A percentile compares a stretch with the other conserved stretches of the same genome.
These are phyloP conservation scores for Hortiboletus flavorubellus DNA, from an alignment of 768 basidiomycete species.

Conservation along the genomic window DNA sequence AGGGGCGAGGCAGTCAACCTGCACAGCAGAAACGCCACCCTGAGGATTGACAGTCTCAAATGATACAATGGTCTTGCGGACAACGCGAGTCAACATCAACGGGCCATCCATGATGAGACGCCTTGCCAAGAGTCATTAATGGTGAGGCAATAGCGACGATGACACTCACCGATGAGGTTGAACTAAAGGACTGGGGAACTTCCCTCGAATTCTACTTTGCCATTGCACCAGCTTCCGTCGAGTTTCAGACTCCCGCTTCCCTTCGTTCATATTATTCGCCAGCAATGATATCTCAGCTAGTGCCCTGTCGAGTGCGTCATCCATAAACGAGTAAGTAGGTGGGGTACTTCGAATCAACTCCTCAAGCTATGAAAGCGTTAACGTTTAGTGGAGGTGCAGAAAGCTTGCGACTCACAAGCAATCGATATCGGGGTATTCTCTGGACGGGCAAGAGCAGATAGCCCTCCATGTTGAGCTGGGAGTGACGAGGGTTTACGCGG, in stretches of 20 bases:
- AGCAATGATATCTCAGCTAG: conserved; percentile 82
- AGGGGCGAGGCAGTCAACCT: conserved; percentile 87
- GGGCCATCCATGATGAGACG: conserved; percentile 92
- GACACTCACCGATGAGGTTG: conserved; percentile 85
- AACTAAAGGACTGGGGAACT: conserved; percentile 95
- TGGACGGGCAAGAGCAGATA: conserved; percentile 95
- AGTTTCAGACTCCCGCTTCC: conserved; percentile 93
- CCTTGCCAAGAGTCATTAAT: conserved; percentile 37
- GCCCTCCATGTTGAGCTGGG: conserved; percentile 90
- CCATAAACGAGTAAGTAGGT: conserved; percentile 68
- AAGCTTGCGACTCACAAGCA: conserved; percentile 62
- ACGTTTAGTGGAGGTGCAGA: background rate
- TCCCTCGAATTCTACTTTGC: conserved; percentile 85
- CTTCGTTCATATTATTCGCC: conserved; percentile 97
- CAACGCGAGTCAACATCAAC: conserved; percentile 82
- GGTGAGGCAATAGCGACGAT: background rate
- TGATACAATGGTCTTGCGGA: conserved; percentile 76
- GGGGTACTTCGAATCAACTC: conserved; percentile 83
- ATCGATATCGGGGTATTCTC: conserved; percentile 92
- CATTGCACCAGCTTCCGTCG: conserved; percentile 86
- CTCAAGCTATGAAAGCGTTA: conserved; percentile 51
- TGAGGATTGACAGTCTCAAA: conserved; percentile 79
- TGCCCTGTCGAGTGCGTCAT: conserved; percentile 83
- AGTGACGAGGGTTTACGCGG: conserved; percentile 84
- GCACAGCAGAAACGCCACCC: conserved; percentile 75